Conservation (phyloP, 306 rosid species). For the Lotus japonicus region DNA sequence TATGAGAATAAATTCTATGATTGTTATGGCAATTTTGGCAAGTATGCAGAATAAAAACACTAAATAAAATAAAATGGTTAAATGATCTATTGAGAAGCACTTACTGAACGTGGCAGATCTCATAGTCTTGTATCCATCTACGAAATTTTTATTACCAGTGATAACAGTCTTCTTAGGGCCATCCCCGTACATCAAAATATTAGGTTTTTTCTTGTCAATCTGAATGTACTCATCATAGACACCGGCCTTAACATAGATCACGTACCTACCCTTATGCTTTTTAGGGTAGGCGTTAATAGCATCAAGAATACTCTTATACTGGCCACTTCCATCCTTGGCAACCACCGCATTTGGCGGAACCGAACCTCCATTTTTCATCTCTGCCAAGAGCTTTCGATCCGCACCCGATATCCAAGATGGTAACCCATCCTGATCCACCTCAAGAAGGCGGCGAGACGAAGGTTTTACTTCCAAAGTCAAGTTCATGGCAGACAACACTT, state of each 20-base stretch:
- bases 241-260: constrained; percentile 70
- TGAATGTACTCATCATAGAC: constrained; percentile 45
- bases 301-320: constrained; percentile 47
- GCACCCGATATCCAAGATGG: constrained; percentile 50
- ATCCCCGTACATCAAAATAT: constrained; percentile 60
- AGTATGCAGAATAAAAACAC: too few species aligned
- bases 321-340: constrained; percentile 79
- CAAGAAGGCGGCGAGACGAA: constrained; percentile 43
- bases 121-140: constrained; percentile 21
- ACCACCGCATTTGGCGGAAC: constrained; percentile 50
- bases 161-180: constrained; percentile 44
- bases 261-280: constrained; percentile 28
- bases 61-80: background rate
- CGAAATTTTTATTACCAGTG: constrained; percentile 24
- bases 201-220: constrained; percentile 22
- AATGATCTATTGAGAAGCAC: background rate
- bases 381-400: constrained; percentile 55
- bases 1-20: too few species aligned
- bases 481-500: constrained; percentile 20
- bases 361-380: background rate
- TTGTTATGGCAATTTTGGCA: background rate
- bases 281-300: constrained; percentile 58
- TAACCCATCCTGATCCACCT: constrained; percentile 27
- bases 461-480: constrained; percentile 32
- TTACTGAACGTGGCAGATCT: constrained; percentile 31